These are phyloP conservation scores for Terana coerulea DNA, from an alignment of 768 basidiomycete genomes.

Conservation along the genomic window DNA sequence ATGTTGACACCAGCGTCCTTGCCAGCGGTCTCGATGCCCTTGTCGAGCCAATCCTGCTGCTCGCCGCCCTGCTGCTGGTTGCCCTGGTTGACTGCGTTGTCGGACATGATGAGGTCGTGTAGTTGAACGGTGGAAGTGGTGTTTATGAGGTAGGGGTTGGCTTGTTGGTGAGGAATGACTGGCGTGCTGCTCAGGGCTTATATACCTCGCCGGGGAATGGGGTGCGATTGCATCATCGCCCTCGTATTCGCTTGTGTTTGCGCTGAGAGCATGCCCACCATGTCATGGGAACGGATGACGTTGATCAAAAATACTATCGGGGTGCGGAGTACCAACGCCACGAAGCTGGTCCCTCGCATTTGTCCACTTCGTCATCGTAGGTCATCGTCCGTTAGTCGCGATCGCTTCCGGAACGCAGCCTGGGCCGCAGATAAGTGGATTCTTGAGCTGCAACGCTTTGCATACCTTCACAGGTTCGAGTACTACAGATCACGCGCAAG, in stretches of 20 bases:
- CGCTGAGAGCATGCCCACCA: neutral
- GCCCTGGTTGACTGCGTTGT: conserved; percentile 19
- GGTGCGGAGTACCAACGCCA: no score
- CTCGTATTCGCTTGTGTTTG: neutral
- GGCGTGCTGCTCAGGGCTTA: neutral
- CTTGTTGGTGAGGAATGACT: conserved; percentile 3
- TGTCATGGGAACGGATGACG: neutral
- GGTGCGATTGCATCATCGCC: conserved; percentile 16
- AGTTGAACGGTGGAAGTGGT: conserved; percentile 13
- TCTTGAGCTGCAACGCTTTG: no score
- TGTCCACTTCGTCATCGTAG: no score
- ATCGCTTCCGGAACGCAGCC: no score
- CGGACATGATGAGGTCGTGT: conserved; percentile 19
- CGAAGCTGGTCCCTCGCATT: neutral
- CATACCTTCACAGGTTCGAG: neutral
- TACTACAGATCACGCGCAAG: no score
- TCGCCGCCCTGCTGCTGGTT: conserved; percentile 5
- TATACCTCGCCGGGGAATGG: conserved; percentile 3
- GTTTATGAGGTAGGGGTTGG: conserved; percentile 11
- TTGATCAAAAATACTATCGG: no score
- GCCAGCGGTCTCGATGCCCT: conserved; percentile 20
- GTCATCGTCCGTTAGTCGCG: no score
- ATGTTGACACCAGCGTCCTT: conserved; percentile 23
- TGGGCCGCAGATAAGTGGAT: no score
- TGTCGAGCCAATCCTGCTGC: conserved; percentile 26